Evolutionary conservation across 2,329 filamentous ascomycete genomes (phyloP), one percentile per base, ranked within the genome.

Genomic region (Fusarium longipes): DNA sequence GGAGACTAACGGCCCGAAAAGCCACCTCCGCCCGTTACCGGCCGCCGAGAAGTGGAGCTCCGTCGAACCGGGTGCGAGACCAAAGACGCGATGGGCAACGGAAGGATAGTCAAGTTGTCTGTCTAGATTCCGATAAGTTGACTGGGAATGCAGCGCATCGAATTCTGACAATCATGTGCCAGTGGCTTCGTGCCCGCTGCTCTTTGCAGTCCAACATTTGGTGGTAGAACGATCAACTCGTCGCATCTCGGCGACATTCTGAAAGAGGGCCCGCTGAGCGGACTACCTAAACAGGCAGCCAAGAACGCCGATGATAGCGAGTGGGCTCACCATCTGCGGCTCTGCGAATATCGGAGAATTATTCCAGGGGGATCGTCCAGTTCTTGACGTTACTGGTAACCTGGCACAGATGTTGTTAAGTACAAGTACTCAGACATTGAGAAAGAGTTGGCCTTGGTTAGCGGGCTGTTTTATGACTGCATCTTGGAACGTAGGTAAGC

Each of bases 1-100:
- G 45, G 33, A 14, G 33, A 8, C 20, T 25, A 25, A 61, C 29
- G 45, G 56, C 27, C 55, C 39, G 24, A 60, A 53, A 22, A 24
- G 33, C 29, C 18, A 39, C 15, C 24, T 12, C 32, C 10, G 29
- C 22, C 29, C 39, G 33, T 32, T n/a, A 29, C 20, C 32, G 9
- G 1, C 9, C 17, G 5, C 33, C 17, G 39, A 35, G 8, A 36
- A 8, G 18, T 40, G 57, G 57, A 45, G 15, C 14, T 11, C 8
- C 22, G 15, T 6, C 20, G 24, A 25, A 18, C 12, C 6, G 44
- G 44, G 11, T 35, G 15, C 5, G 11, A 35, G 33, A 35, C 33
- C 4, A 35, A n/a, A 7, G 12, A 15, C 17, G 3, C 5, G 8
- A 17, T 43, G 17, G 40, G 40, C 8, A 10, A 27, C 40, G 24